Evolutionary conservation across 164 flowering plant genomes (phyloP).

Genomic region (Annona cherimola): DNA sequence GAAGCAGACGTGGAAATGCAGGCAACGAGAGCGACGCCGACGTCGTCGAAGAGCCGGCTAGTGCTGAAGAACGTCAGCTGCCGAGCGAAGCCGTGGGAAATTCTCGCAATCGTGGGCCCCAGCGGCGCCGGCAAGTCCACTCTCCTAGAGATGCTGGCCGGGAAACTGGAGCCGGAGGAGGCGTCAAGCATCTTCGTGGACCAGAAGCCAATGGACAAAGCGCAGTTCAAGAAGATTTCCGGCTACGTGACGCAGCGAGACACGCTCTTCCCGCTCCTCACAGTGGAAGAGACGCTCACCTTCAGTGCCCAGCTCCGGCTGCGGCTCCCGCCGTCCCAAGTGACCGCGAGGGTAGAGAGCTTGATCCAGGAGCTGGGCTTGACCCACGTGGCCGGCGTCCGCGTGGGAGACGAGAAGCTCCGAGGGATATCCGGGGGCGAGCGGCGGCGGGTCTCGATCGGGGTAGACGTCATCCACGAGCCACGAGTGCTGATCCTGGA

Average conservation of each 20-base stretch:
- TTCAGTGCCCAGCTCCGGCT: slow-evolving; percentile 74
- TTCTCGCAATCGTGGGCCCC: slow-evolving; percentile 88
- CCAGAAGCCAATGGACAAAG: slow-evolving; percentile 38
- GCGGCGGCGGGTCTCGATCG: slow-evolving; percentile 83
- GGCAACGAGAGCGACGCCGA: not conserved
- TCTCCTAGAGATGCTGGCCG: slow-evolving; percentile 70
- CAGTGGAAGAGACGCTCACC: slow-evolving; percentile 81
- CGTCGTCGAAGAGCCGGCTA: slow-evolving; percentile 19
- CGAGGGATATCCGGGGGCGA: slow-evolving; percentile 98
- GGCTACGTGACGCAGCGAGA: slow-evolving; percentile 92
- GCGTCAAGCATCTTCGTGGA: slow-evolving; percentile 44
- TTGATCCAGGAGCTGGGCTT: slow-evolving; percentile 70
- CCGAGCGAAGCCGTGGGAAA: slow-evolving; percentile 78
- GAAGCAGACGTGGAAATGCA: slow-evolving; percentile 4
- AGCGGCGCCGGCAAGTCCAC: slow-evolving; percentile 95
- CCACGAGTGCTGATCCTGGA: slow-evolving; percentile 80
- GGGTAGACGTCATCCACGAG: slow-evolving; percentile 83
- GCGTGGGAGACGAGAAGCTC: slow-evolving; percentile 63
- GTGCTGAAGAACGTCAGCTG: slow-evolving; percentile 59
- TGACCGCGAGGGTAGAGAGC: slow-evolving; percentile 41
- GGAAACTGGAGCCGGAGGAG: slow-evolving; percentile 46
- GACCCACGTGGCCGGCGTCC: slow-evolving; percentile 44
- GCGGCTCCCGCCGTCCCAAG: slow-evolving; percentile 26
- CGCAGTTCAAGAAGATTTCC: slow-evolving; percentile 60
- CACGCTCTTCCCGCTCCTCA: slow-evolving; percentile 79